Evolutionary conservation across 106 monocot genomes (phyloP).

Genomic region (Dendrobium huoshanense): DNA sequence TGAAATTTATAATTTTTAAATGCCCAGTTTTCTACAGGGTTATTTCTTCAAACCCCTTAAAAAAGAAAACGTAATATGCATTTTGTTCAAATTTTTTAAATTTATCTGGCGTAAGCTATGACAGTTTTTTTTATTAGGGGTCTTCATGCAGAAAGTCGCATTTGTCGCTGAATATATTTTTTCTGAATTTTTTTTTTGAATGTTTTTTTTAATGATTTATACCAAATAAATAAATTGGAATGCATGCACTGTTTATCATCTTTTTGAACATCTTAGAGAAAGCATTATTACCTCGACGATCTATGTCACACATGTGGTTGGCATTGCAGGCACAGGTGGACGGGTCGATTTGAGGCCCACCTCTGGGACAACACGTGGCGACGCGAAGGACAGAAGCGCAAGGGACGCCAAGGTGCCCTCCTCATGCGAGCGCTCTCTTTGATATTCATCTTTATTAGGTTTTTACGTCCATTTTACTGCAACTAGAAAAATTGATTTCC

Average conservation of each 20-base stretch:
- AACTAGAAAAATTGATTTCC: background rate
- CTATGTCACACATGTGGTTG: background rate
- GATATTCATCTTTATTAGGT: background rate
- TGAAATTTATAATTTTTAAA: background rate
- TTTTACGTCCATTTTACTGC: background rate
- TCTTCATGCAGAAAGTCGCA: background rate
- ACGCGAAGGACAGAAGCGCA: constrained; percentile 73
- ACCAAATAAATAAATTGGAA: background rate
- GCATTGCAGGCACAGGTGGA: constrained; percentile 77
- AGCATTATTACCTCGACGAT: no score
- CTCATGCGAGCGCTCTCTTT: background rate
- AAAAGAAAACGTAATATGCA: no score
- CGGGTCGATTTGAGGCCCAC: constrained; percentile 87
- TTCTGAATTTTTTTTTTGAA: background rate
- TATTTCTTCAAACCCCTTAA: no score
- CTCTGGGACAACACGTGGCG: constrained; percentile 90
- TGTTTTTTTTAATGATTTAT: background rate
- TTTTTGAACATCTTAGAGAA: no score
- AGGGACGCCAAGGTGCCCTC: constrained; percentile 69
- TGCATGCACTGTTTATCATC: background rate
- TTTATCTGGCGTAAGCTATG: background rate
- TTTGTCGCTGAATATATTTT: no score
- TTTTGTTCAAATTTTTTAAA: no score
- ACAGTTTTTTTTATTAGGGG: background rate
- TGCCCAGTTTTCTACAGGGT: no score